A percentile compares a stretch with the other conserved stretches of the same genome.
These are phyloP conservation scores for Cladosporium oxysporum DNA, from an alignment of 2,329 filamentous ascomycete species.

Conservation along the genomic window DNA sequence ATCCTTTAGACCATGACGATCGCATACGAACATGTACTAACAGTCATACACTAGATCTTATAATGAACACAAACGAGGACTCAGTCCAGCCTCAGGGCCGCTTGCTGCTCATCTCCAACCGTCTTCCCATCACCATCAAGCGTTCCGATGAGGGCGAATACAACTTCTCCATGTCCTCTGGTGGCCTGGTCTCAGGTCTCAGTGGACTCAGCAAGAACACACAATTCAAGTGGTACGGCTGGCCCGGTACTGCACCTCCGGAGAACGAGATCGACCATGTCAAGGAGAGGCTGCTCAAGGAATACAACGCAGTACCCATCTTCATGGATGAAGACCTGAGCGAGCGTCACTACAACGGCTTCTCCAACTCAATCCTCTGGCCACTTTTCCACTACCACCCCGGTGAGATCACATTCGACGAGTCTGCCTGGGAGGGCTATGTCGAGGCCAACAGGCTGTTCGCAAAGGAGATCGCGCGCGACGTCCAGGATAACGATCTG, in stretches of 20 bases:
- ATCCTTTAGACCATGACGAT: not conserved
- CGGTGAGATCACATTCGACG: conserved; percentile 96
- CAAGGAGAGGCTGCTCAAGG: conserved; percentile 75
- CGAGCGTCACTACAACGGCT: conserved; percentile 96
- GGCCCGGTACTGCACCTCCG: conserved; percentile 90
- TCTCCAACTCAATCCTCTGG: conserved; percentile 98
- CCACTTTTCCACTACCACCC: conserved; percentile 98
- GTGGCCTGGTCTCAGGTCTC: conserved; percentile 89
- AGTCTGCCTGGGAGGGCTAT: conserved; percentile 91
- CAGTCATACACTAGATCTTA: conserved; percentile 16
- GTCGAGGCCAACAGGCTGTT: conserved; percentile 90
- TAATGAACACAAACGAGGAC: conserved; percentile 39
- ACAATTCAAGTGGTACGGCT: conserved; percentile 97
- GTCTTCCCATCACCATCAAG: conserved; percentile 95
- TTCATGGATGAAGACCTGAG: conserved; percentile 93
- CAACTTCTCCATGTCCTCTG: conserved; percentile 93
- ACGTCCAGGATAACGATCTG: conserved; percentile 89
- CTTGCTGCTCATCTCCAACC: conserved; percentile 88
- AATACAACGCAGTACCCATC: conserved; percentile 87
- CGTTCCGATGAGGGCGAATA: conserved; percentile 88
- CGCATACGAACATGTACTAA: not conserved
- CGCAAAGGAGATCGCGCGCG: conserved; percentile 80
- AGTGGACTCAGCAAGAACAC: conserved; percentile 90
- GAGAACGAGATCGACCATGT: conserved; percentile 76
- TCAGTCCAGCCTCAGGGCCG: conserved; percentile 44